Conservation (phyloP, 192 early-diverging fungal species). For the Kappamyces sp. region DNA sequence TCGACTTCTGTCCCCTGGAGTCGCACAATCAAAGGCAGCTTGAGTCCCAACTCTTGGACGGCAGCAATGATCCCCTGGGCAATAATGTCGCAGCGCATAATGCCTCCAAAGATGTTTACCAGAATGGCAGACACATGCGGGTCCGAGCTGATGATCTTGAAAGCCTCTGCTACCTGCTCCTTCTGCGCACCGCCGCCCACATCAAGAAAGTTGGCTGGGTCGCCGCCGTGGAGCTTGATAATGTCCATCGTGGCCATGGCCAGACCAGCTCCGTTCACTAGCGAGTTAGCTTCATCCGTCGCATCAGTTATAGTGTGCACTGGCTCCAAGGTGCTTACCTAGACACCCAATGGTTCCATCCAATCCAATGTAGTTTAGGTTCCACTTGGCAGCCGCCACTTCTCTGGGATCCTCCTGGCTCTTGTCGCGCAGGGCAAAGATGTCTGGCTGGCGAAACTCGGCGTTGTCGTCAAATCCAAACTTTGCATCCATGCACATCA, state of each 20-base stretch:
- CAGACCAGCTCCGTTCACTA: slow-evolving; percentile 94
- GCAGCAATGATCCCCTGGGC: slow-evolving; percentile 97
- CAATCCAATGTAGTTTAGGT: slow-evolving; percentile 99
- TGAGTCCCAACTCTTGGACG: slow-evolving; percentile 81
- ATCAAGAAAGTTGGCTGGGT: slow-evolving; percentile 98
- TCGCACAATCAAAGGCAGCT: slow-evolving; percentile 93
- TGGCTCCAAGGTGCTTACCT: slow-evolving; percentile 34
- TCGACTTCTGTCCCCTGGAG: slow-evolving; percentile 86
- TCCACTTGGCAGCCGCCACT: slow-evolving; percentile 91
- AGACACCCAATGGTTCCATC: slow-evolving; percentile 98
- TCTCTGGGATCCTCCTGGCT: slow-evolving; percentile 97
- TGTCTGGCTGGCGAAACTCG: slow-evolving; percentile 90
- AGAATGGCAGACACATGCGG: slow-evolving; percentile 91
- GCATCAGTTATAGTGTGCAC: slow-evolving; percentile 5
- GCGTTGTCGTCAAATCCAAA: slow-evolving; percentile 99
- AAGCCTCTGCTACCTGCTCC: slow-evolving; percentile 95
- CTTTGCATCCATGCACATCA: slow-evolving; percentile 99
- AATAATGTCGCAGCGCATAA: slow-evolving; percentile 99
- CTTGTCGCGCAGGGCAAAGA: slow-evolving; percentile 82
- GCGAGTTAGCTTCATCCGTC: background rate
- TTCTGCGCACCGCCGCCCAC: slow-evolving; percentile 95
- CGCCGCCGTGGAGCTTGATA: slow-evolving; percentile 97
- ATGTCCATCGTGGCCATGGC: slow-evolving; percentile 99
- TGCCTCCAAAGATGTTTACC: slow-evolving; percentile 99
- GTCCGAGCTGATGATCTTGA: slow-evolving; percentile 98